A percentile compares a stretch with the other conserved stretches of the same genome.
Evolutionary conservation across 495 filamentous ascomycete genomes (phyloP).

Genomic region (Podospora didyma): DNA sequence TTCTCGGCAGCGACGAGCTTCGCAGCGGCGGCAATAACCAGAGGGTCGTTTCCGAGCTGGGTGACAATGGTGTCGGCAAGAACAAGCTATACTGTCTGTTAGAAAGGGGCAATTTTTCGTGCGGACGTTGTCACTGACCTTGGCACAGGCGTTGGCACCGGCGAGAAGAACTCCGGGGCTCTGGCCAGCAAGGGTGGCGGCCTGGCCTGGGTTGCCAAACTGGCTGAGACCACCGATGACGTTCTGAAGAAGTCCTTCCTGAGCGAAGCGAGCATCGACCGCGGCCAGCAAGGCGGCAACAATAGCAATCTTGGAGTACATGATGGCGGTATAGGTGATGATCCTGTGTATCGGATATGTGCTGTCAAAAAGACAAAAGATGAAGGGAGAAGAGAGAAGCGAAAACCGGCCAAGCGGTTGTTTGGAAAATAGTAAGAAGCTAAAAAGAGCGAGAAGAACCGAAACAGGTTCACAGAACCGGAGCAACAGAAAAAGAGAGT

Average conservation of each 20-base stretch:
- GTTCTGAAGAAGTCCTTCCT: slow-evolving; percentile 45
- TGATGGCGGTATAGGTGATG: slow-evolving; percentile 23
- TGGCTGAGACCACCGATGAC: slow-evolving; percentile 41
- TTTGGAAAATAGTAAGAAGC: slow-evolving; percentile 24
- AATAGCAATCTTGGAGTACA: slow-evolving; percentile 42
- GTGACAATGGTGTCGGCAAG: slow-evolving; percentile 56
- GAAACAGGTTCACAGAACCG: slow-evolving; percentile 48
- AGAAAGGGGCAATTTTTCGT: not conserved
- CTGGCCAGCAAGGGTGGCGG: slow-evolving; percentile 50
- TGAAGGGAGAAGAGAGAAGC: slow-evolving; percentile 25
- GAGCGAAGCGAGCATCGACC: slow-evolving; percentile 52
- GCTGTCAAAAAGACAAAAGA: slow-evolving; percentile 21
- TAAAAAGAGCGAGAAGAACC: slow-evolving; percentile 32
- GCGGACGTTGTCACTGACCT: slow-evolving; percentile 26
- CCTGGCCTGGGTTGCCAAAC: slow-evolving; percentile 48
- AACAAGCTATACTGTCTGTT: slow-evolving; percentile 37
- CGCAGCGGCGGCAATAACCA: slow-evolving; percentile 53
- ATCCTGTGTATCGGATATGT: slow-evolving; percentile 13
- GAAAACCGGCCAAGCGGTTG: slow-evolving; percentile 37
- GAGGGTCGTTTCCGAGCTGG: slow-evolving; percentile 46
- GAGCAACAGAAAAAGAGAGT: slow-evolving; percentile 32
- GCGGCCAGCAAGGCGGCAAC: slow-evolving; percentile 41
- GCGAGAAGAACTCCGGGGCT: slow-evolving; percentile 52
- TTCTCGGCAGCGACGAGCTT: slow-evolving; percentile 61
- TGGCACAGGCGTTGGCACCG: slow-evolving; percentile 54